Evolutionary conservation across 1,284 basidiomycete species (phyloP), one percentile per base, ranked within the genome.

Genomic region (Ustilago loliicola): DNA sequence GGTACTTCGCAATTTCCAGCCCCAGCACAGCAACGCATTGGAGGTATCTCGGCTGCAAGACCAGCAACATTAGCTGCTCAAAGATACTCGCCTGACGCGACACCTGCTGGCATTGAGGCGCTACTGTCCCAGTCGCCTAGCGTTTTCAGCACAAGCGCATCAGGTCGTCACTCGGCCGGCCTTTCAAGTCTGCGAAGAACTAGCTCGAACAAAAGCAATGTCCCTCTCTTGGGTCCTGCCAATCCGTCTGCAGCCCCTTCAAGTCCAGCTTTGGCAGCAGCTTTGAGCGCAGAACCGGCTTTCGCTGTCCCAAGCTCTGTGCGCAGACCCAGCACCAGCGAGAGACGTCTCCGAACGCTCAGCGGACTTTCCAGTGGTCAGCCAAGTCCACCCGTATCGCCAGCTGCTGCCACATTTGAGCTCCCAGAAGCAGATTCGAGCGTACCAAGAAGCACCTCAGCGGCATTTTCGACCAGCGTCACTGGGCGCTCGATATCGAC

Each of bases 121-220:
- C 25, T 38, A 42, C 23, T 63, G 21, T 73, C 75, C 1, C 70
- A 72, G 21, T 77, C 79, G 8, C 74, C 79, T 5, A 83, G 80
- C 69, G 80, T 81, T 3, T 83, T 83, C 60, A 77, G 74, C 61
- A 69, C 78, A 1, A 73, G 72, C 42, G 63, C 75, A 13, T 58
- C 78, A 5, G 72, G 72, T 8, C 68, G 74, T 8, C 72, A 79
- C 30, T 57, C 79, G n/a, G 81, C 81, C 1, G 81, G 81, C 5
- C 73, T 83, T 3, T 81, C 81, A 7, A 81, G 78, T 29, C 52
- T 83, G 15, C 58, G 81, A 13, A 59, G 79, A 21, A 77, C 72
- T 1, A 71, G 61, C 1, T 78, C 76, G 5, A 74, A 54, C 51
- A 74, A 64, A 23, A 59, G 63, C 64, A 71, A 65, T 19, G 21